Evolutionary conservation across 768 basidiomycete species (phyloP), one percentile per base, ranked within the genome.

Genomic region (Boletus insuetus): DNA sequence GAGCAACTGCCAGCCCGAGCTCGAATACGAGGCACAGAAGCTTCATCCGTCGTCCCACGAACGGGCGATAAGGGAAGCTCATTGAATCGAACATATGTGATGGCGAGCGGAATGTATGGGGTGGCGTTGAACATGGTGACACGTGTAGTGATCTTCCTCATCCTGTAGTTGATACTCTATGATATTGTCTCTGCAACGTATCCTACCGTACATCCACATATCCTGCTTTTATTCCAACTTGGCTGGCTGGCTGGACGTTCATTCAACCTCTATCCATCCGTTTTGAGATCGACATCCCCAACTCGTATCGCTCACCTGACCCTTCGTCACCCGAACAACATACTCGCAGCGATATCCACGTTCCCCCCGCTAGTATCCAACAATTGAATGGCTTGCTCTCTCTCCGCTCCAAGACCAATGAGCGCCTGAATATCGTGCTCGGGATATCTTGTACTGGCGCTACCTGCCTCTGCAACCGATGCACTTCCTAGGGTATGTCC

Each of bases 351-450:
- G 22, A 89, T 77, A 58, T 97, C 93, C 20, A 93, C 75, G 67
- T 95, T 92, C 3, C 96, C 96, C 4, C 84, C 86, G 0, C 92
- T 81, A 5, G 91, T 89, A 14, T 87, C 82, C 56, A 98, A 74
- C 43, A 85, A 78, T 43, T 80, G 80, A 17, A 94, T 82, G 2
- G 96, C 96, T 24, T 85, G 73, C 52, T 94, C 88, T 59, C 91
- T 77, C 31, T 83, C 74, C 11, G 80, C 90, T 4, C 96, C 96
- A 1, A 98, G 77, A 45, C 80, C 82, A 75, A 94, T 82, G 19
- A 98, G 74, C 2, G 82, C 77, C 39, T 73, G 66, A 44, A 98
- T 84, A 22, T 75, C 72, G 13, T 70, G 69, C 64, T 96, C 96
- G 2, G 90, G 58, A 26, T 72, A 62, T 56, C 37, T 84, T 82